phyloP scores from a whole-genome alignment of 768 basidiomycete genomes.

The Pulveroboletus sp. region DNA sequence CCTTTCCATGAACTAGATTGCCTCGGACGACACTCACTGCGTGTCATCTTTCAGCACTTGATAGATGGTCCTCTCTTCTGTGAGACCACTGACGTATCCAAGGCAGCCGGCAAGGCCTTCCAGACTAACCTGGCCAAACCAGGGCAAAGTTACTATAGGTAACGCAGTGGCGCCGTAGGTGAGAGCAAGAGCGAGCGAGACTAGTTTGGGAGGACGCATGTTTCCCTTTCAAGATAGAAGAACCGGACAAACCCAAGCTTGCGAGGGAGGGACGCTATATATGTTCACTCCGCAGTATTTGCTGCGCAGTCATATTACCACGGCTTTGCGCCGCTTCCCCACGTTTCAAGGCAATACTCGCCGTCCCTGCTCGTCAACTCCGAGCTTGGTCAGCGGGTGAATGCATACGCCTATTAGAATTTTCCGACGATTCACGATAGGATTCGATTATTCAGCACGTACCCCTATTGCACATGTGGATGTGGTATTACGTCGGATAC shows the following conservation, averaged over 20 bases:
- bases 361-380: neutral
- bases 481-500: conserved; percentile 24
- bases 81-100: neutral
- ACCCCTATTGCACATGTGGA: neutral
- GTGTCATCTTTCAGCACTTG: conserved; percentile 10
- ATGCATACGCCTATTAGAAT: neutral
- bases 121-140: conserved; percentile 21
- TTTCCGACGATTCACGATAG: neutral
- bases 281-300: conserved; percentile 5
- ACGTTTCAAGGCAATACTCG: neutral
- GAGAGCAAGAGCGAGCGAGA: conserved; percentile 14
- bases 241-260: neutral
- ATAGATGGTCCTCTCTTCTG: conserved; percentile 8
- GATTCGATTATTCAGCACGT: neutral
- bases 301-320: conserved; percentile 1
- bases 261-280: neutral
- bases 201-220: conserved; percentile 14
- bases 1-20: neutral
- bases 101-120: conserved; percentile 6
- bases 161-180: conserved; percentile 13
- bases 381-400: neutral
- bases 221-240: neutral
- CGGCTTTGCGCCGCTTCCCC: neutral
- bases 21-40: conserved; percentile 3
- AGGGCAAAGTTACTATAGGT: conserved; percentile 17